Percentiles rank a stretch among this genome's conserved stretches.
phyloP scores from a whole-genome alignment of 805 yeast genomes.

The Zygotorulaspora sp. region DNA sequence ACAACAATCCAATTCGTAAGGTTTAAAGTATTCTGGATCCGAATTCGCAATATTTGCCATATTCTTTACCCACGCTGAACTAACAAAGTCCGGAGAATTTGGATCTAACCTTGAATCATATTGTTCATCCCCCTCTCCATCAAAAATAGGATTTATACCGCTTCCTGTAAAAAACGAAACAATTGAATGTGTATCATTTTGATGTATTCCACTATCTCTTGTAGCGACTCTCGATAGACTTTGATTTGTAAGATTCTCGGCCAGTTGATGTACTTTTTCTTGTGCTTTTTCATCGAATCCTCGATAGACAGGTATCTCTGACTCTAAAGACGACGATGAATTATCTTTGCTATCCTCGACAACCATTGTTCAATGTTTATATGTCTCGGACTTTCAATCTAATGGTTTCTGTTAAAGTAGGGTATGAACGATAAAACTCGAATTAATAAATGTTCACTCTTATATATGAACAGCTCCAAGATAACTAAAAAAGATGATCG shows the following conservation, averaged over 20 bases:
- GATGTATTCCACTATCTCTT: background rate
- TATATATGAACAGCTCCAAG: too few species aligned
- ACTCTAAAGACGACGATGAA: conserved; percentile 6
- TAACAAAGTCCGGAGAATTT: conserved; percentile 49
- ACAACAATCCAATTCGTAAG: conserved; percentile 54
- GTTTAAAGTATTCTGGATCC: conserved; percentile 62
- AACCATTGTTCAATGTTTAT: conserved; percentile 2
- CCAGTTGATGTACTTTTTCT: conserved; percentile 38
- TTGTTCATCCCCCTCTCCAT: conserved; percentile 14
- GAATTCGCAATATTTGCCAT: conserved; percentile 47
- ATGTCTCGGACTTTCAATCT: too few species aligned
- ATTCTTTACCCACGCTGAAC: conserved; percentile 65
- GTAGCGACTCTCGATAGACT: conserved; percentile 3
- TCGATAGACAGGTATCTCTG: conserved; percentile 20
- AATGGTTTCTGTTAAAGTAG: too few species aligned
- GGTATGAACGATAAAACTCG: too few species aligned
- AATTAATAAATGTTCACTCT: too few species aligned
- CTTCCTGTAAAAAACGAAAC: conserved; percentile 10
- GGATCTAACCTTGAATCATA: conserved; percentile 53
- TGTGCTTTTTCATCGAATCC: conserved; percentile 39
- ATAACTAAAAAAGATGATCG: too few species aligned
- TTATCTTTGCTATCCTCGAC: conserved; percentile 2
- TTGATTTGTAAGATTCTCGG: conserved; percentile 19
- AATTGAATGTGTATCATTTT: conserved; percentile 14
- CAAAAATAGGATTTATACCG: conserved; percentile 28